Base-by-base conservation (phyloP, 1,139 yeast genomes). In the Kurtzmaniella quercitrusa region DNA sequence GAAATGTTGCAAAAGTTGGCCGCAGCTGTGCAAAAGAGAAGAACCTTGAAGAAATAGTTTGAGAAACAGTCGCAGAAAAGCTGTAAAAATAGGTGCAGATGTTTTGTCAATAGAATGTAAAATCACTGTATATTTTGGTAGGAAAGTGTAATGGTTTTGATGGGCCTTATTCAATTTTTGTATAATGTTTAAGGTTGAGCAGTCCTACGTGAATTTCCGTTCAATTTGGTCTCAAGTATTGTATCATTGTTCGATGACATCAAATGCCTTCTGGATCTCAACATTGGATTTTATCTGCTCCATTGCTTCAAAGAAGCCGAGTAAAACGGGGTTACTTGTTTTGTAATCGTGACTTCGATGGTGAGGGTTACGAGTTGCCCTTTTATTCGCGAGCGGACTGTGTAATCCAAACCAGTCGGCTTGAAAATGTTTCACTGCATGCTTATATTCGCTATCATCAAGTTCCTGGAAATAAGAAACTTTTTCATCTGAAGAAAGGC, bases 11-110 rank as follows among this genome's bases (percentile, higher is more conserved):
- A 76, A 46, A 69, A 70, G 34, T 78, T 93, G 56, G 84, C 97
- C 22, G 78, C 78, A 45, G 94, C 96, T 45, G 93, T 91, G 32
- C 80, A 80, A 61, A 74, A 75, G 45, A 84, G 96, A 74, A 83
- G 97, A 71, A 60, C 49, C 36, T 56, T 61, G 45, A 54, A 53
- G 50, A 48, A 45, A 38, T 43, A 46, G 30, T 33, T 17, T 9
- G 9, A 20, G 5, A 18, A 19, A 34, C 26, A 8, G 11, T 20
- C 19, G 15, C 12, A 34, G 15, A 34, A 18, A 16, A 17, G 17
- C 20, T 15, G 30, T 26, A 21, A 7, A 26, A 26, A 9, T 9
- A 26, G n/a, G n/a, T n/a, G n/a, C n/a, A n/a, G n/a, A n/a, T n/a
- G n/a, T n/a, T n/a, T n/a, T n/a, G n/a, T n/a, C n/a, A n/a, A n/a